A percentile compares a stretch with the other conserved stretches of the same genome.
Conservation (phyloP, 306 rosid genomes). For the Sophora flavescens region DNA sequence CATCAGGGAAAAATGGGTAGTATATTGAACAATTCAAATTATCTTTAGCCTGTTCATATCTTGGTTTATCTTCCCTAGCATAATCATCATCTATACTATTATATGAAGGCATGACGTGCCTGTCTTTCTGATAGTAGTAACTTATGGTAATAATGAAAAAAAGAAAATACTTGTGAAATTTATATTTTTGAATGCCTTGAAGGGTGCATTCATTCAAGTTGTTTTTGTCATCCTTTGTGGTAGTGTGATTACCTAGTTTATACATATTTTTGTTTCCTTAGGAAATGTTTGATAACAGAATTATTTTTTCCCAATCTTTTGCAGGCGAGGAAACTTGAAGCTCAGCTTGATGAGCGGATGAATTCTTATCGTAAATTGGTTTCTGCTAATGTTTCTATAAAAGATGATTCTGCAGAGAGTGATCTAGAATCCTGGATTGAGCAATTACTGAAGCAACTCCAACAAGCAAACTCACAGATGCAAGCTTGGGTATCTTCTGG, state of each 20-base stretch:
- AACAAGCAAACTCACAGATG: slow-evolving; percentile 97
- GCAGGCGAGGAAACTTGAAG: slow-evolving; percentile 96
- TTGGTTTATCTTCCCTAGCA: not conserved
- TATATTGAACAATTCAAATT: slow-evolving; percentile 17
- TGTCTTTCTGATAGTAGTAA: too few relatives aligned
- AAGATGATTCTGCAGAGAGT: slow-evolving; percentile 67
- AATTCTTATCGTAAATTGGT: slow-evolving; percentile 81
- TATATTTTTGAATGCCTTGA: slow-evolving; percentile 20
- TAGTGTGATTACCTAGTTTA: slow-evolving; percentile 22
- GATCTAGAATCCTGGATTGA: slow-evolving; percentile 88
- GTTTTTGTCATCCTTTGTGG: slow-evolving; percentile 18
- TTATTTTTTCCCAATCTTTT: slow-evolving; percentile 33
- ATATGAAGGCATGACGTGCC: too few relatives aligned
- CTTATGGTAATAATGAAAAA: not conserved
- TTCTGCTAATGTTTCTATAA: slow-evolving; percentile 76
- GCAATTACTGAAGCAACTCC: slow-evolving; percentile 79
- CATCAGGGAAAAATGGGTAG: slow-evolving; percentile 19
- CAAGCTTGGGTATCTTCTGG: slow-evolving; percentile 97
- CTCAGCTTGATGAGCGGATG: slow-evolving; percentile 98
- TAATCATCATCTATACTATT: not conserved
- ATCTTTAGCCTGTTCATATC: slow-evolving; percentile 5
- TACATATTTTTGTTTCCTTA: slow-evolving; percentile 27
- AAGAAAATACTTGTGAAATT: not conserved
- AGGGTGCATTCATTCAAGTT: slow-evolving; percentile 8
- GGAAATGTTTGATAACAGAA: slow-evolving; percentile 35